Evolutionary conservation across 164 flowering plant species (phyloP).

Genomic region (Aristolochia fimbriata): DNA sequence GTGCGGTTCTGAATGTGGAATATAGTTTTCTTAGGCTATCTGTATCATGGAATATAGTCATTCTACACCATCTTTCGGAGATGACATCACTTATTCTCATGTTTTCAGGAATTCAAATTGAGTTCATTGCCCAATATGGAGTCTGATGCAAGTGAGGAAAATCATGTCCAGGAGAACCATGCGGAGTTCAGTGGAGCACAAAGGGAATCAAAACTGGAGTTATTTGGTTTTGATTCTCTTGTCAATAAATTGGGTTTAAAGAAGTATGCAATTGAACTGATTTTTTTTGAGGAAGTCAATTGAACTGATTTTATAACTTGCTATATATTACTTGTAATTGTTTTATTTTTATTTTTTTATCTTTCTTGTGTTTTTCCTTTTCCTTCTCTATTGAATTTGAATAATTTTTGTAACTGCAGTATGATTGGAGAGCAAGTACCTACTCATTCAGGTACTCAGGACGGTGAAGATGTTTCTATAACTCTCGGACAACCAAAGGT

Average conservation of each 20-base stretch:
- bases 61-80: too few species aligned
- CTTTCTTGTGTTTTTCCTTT: too few species aligned
- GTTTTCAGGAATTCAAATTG: slow-evolving; percentile 21
- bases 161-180: slow-evolving; percentile 20
- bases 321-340: too few species aligned
- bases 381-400: background rate
- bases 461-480: slow-evolving; percentile 72
- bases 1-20: too few species aligned
- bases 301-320: too few species aligned
- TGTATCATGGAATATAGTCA: too few species aligned
- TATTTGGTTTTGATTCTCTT: slow-evolving; percentile 98
- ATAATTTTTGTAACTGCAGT: slow-evolving; percentile 24
- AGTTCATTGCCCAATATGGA: slow-evolving; percentile 16
- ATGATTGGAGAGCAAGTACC: slow-evolving; percentile 85
- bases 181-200: slow-evolving; percentile 32
- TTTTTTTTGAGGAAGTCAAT: slow-evolving; percentile 66
- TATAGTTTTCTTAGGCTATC: too few species aligned
- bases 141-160: slow-evolving; percentile 25
- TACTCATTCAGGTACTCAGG: slow-evolving; percentile 83
- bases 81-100: background rate
- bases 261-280: slow-evolving; percentile 36
- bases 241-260: slow-evolving; percentile 90
- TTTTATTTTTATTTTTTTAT: too few species aligned
- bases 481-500: slow-evolving; percentile 72
- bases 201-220: slow-evolving; percentile 74